phyloP scores from a whole-genome alignment of 179 eudicot species.

The Heliamphora pulchella region DNA sequence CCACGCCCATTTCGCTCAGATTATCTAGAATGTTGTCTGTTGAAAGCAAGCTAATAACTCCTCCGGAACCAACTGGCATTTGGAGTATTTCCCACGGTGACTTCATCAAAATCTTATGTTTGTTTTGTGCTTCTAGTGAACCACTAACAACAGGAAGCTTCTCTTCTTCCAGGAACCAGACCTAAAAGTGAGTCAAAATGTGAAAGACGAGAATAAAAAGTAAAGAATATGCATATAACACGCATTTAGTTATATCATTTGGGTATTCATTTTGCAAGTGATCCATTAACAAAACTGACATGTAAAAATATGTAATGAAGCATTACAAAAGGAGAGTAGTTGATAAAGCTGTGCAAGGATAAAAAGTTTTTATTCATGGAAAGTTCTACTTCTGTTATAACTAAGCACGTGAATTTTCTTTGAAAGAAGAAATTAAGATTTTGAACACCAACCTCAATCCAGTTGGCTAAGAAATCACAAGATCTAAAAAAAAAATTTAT shows the following conservation, averaged over 20 bases:
- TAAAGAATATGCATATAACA: background rate
- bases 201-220: background rate
- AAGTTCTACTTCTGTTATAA: background rate
- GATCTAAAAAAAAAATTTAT: background rate
- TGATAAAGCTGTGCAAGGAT: background rate
- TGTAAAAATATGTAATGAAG: background rate
- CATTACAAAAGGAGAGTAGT: background rate
- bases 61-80: slow-evolving; percentile 76
- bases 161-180: slow-evolving; percentile 83
- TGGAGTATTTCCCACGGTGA: slow-evolving; percentile 90
- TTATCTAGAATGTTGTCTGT: slow-evolving; percentile 47
- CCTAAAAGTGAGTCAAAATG: slow-evolving; percentile 30
- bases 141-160: slow-evolving; percentile 64
- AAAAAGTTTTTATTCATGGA: background rate
- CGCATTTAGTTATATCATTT: background rate
- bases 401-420: background rate
- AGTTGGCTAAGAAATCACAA: background rate
- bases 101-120: slow-evolving; percentile 73
- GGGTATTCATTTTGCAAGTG: slow-evolving; percentile 11
- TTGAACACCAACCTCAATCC: background rate
- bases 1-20: slow-evolving; percentile 52
- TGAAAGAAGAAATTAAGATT: slow-evolving; percentile 11
- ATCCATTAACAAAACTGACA: background rate
- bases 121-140: slow-evolving; percentile 42
- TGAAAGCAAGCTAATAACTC: slow-evolving; percentile 51